Conservation (phyloP, 2,329 filamentous ascomycete species). For the Thielaviopsis ethacetica region DNA sequence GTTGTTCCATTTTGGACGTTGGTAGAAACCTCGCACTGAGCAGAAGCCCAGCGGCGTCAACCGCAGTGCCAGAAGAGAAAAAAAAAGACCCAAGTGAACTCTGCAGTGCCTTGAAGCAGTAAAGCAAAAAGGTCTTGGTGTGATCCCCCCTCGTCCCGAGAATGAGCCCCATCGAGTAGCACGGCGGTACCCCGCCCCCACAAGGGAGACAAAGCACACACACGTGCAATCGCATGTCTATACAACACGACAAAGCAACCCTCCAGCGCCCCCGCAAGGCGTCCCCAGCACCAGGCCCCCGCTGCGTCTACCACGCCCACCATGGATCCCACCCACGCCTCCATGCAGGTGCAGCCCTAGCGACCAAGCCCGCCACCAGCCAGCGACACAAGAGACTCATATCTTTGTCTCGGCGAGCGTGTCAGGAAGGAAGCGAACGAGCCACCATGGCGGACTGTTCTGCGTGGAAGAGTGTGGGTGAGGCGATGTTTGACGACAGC, state of each 20-base stretch:
- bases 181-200: conserved; percentile 16
- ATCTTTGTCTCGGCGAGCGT: conserved; percentile 55
- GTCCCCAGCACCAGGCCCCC: conserved; percentile 17
- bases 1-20: conserved; percentile 9
- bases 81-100: background rate
- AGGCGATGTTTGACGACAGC: conserved; percentile 2
- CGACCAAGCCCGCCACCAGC: background rate
- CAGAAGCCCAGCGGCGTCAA: background rate
- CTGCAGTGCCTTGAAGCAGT: background rate
- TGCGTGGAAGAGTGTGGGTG: background rate
- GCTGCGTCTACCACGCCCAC: background rate
- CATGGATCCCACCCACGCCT: conserved; percentile 4
- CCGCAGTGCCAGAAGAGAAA: background rate
- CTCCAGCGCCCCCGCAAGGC: conserved; percentile 20
- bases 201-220: conserved; percentile 18
- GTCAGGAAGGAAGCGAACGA: conserved; percentile 25
- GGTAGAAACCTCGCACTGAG: background rate
- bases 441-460: conserved; percentile 11
- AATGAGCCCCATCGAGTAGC: conserved; percentile 99
- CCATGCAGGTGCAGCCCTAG: background rate
- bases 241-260: conserved; percentile 76
- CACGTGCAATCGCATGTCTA: conserved; percentile 93
- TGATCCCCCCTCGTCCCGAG: conserved; percentile 79
- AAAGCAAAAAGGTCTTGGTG: conserved; percentile 5
- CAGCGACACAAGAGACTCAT: conserved; percentile 50